These are phyloP conservation scores for Candida chilensis DNA, from an alignment of 805 yeast genomes.

Conservation along the genomic window DNA sequence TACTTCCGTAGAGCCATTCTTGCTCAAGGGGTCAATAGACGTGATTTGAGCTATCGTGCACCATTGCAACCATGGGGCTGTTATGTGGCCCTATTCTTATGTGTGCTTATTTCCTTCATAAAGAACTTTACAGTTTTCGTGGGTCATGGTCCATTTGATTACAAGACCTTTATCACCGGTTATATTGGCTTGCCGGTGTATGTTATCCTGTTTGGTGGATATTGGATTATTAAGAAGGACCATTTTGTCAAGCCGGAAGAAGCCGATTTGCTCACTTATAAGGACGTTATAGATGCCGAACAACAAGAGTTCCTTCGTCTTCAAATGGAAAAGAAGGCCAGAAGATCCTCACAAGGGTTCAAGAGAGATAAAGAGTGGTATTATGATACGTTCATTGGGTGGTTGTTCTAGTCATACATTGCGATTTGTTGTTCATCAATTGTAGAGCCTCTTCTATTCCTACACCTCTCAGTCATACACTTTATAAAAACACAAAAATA, in stretches of 20 bases:
- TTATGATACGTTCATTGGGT: constrained; percentile 29
- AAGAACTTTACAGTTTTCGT: constrained; percentile 71
- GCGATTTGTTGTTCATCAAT: too few relatives aligned
- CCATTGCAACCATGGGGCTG: constrained; percentile 67
- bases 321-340: too few relatives aligned
- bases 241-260: constrained; percentile 40
- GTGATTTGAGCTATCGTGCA: constrained; percentile 48
- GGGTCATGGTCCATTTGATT: constrained; percentile 38
- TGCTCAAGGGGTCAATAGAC: constrained; percentile 57
- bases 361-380: constrained; percentile 25
- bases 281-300: constrained; percentile 46
- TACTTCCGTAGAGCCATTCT: constrained; percentile 55
- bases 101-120: constrained; percentile 46
- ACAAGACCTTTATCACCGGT: constrained; percentile 66
- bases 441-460: too few relatives aligned
- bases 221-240: constrained; percentile 47
- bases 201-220: constrained; percentile 43
- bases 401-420: constrained; percentile 37
- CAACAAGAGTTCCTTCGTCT: constrained; percentile 32
- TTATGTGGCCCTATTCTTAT: constrained; percentile 44
- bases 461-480: too few relatives aligned
- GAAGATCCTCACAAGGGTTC: too few relatives aligned
- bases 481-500: too few relatives aligned
- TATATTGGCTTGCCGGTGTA: constrained; percentile 69
- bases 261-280: constrained; percentile 52